Evolutionary conservation across 192 early-diverging fungal species (phyloP).

Genomic region (Pilobolus umbonatus): DNA sequence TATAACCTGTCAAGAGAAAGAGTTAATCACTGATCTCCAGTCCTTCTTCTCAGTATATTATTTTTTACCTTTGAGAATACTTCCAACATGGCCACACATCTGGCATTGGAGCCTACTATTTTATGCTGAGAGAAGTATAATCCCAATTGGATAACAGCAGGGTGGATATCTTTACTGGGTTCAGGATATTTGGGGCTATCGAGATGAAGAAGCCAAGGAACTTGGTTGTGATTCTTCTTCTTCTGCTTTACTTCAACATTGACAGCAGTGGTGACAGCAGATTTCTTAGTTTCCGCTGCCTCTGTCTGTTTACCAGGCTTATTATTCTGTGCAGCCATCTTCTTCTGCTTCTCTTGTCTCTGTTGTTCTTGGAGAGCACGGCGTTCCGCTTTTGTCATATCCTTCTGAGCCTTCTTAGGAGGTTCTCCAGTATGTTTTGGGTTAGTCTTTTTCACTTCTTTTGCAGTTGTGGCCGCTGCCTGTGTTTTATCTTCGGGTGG

Average conservation of each 20-base stretch:
- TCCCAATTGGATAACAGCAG: conserved; percentile 79
- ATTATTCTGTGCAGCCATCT: conserved; percentile 10
- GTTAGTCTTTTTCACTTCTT: background rate
- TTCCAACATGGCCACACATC: conserved; percentile 79
- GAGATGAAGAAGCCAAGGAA: conserved; percentile 76
- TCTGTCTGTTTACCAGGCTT: background rate
- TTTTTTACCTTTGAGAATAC: conserved; percentile 72
- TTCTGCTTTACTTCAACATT: conserved; percentile 29
- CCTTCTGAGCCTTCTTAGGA: conserved; percentile 43
- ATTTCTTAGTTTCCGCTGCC: conserved; percentile 23
- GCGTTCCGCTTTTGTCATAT: conserved; percentile 89
- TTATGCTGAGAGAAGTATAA: conserved; percentile 81
- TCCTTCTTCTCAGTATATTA: background rate
- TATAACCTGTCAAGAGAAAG: conserved; percentile 60
- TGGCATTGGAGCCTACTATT: conserved; percentile 86
- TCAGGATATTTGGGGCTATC: conserved; percentile 49
- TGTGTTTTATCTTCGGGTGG: background rate
- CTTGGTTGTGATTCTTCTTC: conserved; percentile 43
- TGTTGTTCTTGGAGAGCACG: conserved; percentile 81
- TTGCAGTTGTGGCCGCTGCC: background rate
- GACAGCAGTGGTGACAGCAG: conserved; percentile 29
- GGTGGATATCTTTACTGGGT: conserved; percentile 72
- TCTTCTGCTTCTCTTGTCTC: conserved; percentile 69
- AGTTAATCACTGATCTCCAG: background rate
- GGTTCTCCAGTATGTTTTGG: background rate